phyloP scores from a whole-genome alignment of 2,329 filamentous ascomycete species.

The Cordyceps cicadae region DNA sequence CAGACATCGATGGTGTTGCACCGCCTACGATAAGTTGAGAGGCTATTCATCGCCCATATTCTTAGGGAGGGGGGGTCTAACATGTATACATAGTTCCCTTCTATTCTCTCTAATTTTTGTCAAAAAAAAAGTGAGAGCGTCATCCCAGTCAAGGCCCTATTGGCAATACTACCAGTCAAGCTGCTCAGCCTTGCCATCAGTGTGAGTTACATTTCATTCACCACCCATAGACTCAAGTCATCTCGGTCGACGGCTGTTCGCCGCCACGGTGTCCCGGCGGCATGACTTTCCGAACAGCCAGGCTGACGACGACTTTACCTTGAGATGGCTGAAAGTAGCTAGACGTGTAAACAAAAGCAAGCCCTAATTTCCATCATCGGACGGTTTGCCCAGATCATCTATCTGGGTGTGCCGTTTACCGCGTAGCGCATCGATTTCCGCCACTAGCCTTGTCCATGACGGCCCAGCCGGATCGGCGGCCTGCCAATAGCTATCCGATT shows the following conservation, averaged over 20 bases:
- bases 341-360: not conserved
- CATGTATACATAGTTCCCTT: too few species aligned
- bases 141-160: too few species aligned
- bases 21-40: too few species aligned
- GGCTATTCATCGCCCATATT: too few species aligned
- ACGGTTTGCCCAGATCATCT: not conserved
- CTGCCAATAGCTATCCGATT: not conserved
- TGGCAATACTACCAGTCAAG: too few species aligned
- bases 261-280: not conserved
- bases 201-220: too few species aligned
- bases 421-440: not conserved
- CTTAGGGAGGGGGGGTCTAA: too few species aligned
- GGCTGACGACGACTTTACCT: not conserved
- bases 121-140: too few species aligned
- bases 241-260: not conserved
- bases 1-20: too few species aligned
- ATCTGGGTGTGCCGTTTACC: not conserved
- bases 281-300: not conserved
- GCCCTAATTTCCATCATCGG: not conserved
- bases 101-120: too few species aligned
- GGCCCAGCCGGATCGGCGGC: not conserved
- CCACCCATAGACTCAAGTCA: not conserved
- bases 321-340: not conserved
- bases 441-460: constrained; percentile 4
- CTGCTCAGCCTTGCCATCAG: too few species aligned